These are phyloP conservation scores for Solanum ahanhuiri DNA, from an alignment of 257 asterid species.

Conservation along the genomic window DNA sequence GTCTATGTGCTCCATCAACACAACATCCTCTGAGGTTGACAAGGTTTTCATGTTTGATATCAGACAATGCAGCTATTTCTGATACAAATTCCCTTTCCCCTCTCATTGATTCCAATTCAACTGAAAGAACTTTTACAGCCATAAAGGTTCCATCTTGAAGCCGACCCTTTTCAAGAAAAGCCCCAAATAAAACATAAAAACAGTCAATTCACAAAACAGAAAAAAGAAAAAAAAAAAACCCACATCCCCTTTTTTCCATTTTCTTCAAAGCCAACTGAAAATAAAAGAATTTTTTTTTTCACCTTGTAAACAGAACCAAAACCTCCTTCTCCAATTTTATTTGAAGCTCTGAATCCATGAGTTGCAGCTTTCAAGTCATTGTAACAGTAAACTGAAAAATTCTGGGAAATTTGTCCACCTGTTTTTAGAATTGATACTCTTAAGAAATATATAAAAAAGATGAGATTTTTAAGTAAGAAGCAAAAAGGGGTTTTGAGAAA, in stretches of 20 bases:
- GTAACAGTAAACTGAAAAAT: constrained; percentile 40
- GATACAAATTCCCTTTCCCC: constrained; percentile 73
- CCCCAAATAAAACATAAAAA: neutral
- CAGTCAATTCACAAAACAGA: neutral
- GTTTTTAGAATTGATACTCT: constrained; percentile 8
- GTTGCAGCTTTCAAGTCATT: constrained; percentile 45
- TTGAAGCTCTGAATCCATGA: constrained; percentile 40
- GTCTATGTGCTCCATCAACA: constrained; percentile 47
- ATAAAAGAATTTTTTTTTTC: no score
- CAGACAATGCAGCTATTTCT: constrained; percentile 57
- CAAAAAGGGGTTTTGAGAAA: neutral
- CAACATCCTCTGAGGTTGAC: constrained; percentile 65
- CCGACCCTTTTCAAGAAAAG: constrained; percentile 31
- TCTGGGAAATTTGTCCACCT: constrained; percentile 17
- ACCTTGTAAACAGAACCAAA: constrained; percentile 62
- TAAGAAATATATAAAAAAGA: neutral
- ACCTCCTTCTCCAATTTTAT: constrained; percentile 73
- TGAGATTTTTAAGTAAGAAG: neutral
- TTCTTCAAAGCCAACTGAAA: neutral
- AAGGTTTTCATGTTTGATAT: constrained; percentile 53
- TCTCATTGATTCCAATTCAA: constrained; percentile 54
- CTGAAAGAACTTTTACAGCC: constrained; percentile 57
- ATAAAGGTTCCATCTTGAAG: constrained; percentile 34
- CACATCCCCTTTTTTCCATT: neutral
- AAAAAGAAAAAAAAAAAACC: neutral